phyloP scores from a whole-genome alignment of 768 basidiomycete species.

The Auricularia heimuer region DNA sequence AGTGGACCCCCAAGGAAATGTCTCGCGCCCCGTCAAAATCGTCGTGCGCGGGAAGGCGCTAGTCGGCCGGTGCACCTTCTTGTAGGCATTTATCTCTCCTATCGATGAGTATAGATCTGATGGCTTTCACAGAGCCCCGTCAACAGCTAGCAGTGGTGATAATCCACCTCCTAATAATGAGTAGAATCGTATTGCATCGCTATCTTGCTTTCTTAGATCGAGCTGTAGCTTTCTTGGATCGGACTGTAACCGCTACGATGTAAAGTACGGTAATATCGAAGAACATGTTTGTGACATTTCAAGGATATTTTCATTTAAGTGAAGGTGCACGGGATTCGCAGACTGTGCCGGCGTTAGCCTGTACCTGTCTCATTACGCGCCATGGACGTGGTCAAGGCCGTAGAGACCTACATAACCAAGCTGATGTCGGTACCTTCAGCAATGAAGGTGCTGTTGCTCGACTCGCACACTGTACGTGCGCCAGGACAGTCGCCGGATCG shows the following conservation, averaged over 20 bases:
- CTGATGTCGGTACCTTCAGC: conserved; percentile 74
- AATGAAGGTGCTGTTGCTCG: conserved; percentile 94
- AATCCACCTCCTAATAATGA: not conserved
- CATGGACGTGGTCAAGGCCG: conserved; percentile 95
- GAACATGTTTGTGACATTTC: not conserved
- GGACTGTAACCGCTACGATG: too few species aligned
- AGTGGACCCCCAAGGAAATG: not conserved
- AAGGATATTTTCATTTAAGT: not conserved
- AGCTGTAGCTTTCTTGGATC: too few species aligned
- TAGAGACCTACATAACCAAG: conserved; percentile 87
- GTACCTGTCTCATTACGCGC: conserved; percentile 3
- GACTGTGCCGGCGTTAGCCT: not conserved
- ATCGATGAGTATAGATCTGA: not conserved
- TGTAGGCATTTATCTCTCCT: not conserved
- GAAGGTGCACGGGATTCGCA: not conserved
- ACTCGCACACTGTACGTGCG: conserved; percentile 75
- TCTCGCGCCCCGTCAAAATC: not conserved
- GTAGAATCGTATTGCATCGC: not conserved
- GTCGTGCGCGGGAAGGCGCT: not conserved
- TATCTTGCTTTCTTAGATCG: too few species aligned
- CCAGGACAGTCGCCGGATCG: conserved; percentile 1
- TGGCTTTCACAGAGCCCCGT: not conserved
- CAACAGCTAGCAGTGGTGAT: not conserved
- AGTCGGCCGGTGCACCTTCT: not conserved
- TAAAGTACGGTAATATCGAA: too few species aligned